phyloP scores from a whole-genome alignment of 2,329 filamentous ascomycete genomes.

The Microdochium nivale region DNA sequence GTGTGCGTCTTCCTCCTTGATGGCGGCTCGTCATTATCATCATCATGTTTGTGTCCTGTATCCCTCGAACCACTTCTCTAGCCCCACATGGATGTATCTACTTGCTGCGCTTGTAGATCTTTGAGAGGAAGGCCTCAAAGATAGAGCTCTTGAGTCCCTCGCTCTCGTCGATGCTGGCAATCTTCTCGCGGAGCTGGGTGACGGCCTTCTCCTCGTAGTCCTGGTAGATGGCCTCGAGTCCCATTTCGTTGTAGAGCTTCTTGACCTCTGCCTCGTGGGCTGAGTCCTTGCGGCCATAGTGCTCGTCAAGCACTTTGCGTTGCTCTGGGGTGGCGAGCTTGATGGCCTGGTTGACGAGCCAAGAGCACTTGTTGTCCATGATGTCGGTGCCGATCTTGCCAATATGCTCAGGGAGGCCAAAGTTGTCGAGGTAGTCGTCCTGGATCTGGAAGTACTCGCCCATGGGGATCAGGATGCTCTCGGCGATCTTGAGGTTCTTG shows the following conservation, averaged over 20 bases:
- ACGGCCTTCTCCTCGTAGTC: slow-evolving; percentile 87
- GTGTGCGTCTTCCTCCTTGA: too few relatives aligned
- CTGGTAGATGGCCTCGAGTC: slow-evolving; percentile 74
- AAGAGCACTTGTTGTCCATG: slow-evolving; percentile 99
- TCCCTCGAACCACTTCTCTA: neutral
- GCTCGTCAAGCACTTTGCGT: slow-evolving; percentile 76
- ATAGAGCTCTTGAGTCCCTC: slow-evolving; percentile 83
- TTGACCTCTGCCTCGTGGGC: slow-evolving; percentile 79
- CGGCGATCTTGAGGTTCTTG: slow-evolving; percentile 79
- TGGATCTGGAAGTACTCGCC: slow-evolving; percentile 99
- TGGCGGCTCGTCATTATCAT: neutral
- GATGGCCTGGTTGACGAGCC: slow-evolving; percentile 93
- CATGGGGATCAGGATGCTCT: slow-evolving; percentile 90
- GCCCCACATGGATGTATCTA: slow-evolving; percentile 31
- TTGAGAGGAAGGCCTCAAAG: slow-evolving; percentile 82
- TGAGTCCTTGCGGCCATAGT: slow-evolving; percentile 89
- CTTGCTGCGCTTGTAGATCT: slow-evolving; percentile 98
- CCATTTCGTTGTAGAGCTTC: slow-evolving; percentile 77
- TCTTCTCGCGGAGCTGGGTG: slow-evolving; percentile 65
- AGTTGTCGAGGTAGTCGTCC: slow-evolving; percentile 98
- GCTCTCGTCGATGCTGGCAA: slow-evolving; percentile 73
- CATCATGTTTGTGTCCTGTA: neutral
- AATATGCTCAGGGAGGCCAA: slow-evolving; percentile 83
- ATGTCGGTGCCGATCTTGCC: slow-evolving; percentile 99
- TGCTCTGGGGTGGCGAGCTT: slow-evolving; percentile 74